Evolutionary conservation across 305 asterid species (phyloP), one percentile per base, ranked within the genome.

Genomic region (Rubia occidens): DNA sequence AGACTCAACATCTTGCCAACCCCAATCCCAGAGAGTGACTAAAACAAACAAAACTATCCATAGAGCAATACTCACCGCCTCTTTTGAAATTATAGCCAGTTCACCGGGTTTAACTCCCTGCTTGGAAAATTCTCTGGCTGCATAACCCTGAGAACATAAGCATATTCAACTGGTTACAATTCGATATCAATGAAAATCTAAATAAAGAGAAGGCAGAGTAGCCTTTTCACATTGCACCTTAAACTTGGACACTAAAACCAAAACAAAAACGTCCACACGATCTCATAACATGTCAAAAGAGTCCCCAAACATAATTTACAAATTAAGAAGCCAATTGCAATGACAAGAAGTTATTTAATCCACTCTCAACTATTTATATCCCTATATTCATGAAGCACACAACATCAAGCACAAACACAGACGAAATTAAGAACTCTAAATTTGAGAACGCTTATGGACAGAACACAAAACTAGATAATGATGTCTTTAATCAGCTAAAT

Each of bases 101-200:
- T 93, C 98, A 71, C 87, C 89, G 37, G 95, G 89, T 70, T 88
- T 76, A 45, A 88, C 95, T 74, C 97, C 97, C 82, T 86, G 97
- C 77, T 90, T 88, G 71, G 86, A 77, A 13, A 93, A 93, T 69
- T 94, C 97, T 70, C 97, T 82, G 64, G 98, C 98, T 37, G 97
- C 98, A 76, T 94, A 94, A 26, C 98, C 97, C 98, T 94, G 87
- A 75, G 63, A 69, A 44, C 49, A 71, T 40, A 74, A 60, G 56
- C 72, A 78, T 63, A 53, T 39, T 61, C 65, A 65, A 53, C 7
- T 20, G 9, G 59, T 58, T 21, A 58, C 17, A 21, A 58, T 24
- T 58, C 11, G 7, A 26, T 6, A 26, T 26, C 11, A 59, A 10
- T 3, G 11, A 14, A 35, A 24, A 11, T 37, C 66, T 2, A 32